Base-by-base conservation (phyloP, 2,329 filamentous ascomycete genomes). In the Truncatella angustata region DNA sequence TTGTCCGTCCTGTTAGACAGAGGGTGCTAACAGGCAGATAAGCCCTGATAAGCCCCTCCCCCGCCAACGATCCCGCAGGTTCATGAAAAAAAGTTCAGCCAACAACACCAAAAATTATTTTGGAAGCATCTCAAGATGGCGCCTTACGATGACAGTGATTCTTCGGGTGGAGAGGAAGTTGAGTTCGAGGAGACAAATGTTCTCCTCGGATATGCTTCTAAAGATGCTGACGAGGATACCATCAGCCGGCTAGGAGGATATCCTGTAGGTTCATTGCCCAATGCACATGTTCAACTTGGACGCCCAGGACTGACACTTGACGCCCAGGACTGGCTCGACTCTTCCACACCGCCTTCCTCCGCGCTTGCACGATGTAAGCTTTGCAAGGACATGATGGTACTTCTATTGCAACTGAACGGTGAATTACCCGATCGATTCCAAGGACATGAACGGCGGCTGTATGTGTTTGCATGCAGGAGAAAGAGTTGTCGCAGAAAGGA, bases 391-490 rank as follows among this genome's bases (percentile, higher is more conserved):
- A 72, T 90, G 49, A 91, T 97, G 83, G 86, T 84, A 1, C 79
- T 97, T 10, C 81, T 99, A 3, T 81, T 99, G 43, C 91, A 99
- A 70, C 81, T 99, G 24, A 91, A 99, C 70, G 92, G 85, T 62
- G 91, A 97, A 66, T 79, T 97, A 3, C 92, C 91, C 12, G 88
- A 93, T 51, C 80, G 84, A 45, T 97, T 96, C 64, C 88, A 91
- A 2, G 85, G 86, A 51, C 90, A 97, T 70, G 91, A 97, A 64
- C 81, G 94, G 60, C 84, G 93, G 56, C 68, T 99, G 16, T 97
- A 97, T 65, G 78, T 99, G 11, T 91, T 96, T 68, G 82, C 82
- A 16, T 99, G 94, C 70, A 81, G 85, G 54, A 80, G 83, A 58
- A 90, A 89, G 68, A 76, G 83, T 10, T 99, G 94, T 66, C 83